Percentiles rank a stretch among this genome's conserved stretches.
phyloP scores from a whole-genome alignment of 305 asterid genomes.

The Fraxinus floribunda region DNA sequence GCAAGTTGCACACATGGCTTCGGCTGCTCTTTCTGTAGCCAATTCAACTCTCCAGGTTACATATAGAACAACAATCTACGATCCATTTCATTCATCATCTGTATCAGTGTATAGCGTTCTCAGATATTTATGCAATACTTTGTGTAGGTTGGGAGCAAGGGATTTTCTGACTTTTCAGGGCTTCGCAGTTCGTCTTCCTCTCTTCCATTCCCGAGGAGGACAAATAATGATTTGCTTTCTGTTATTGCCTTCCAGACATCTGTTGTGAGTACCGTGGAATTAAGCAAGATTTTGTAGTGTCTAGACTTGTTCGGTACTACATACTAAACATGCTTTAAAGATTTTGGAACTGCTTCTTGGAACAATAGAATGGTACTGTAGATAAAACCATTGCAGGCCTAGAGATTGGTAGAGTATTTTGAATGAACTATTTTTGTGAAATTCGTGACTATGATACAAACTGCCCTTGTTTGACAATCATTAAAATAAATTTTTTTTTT shows the following conservation, averaged over 20 bases:
- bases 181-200: constrained; percentile 63
- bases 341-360: background rate
- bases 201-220: constrained; percentile 54
- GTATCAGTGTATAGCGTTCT: background rate
- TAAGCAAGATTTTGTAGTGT: background rate
- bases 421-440: background rate
- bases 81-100: background rate
- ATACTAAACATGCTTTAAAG: background rate
- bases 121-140: background rate
- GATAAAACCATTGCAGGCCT: background rate
- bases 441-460: background rate
- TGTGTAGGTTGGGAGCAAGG: constrained; percentile 75
- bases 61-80: background rate
- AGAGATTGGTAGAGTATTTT: background rate
- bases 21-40: constrained; percentile 79
- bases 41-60: constrained; percentile 74
- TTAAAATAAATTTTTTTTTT: too few relatives aligned
- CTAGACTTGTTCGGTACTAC: background rate
- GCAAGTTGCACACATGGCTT: constrained; percentile 51
- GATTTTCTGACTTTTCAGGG: constrained; percentile 72
- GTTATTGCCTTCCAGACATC: constrained; percentile 68
- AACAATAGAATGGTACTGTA: background rate
- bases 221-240: constrained; percentile 65
- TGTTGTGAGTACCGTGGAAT: constrained; percentile 46
- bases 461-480: background rate